phyloP scores from a whole-genome alignment of 2,329 filamentous ascomycete genomes.

The Ramularia endophylla region DNA sequence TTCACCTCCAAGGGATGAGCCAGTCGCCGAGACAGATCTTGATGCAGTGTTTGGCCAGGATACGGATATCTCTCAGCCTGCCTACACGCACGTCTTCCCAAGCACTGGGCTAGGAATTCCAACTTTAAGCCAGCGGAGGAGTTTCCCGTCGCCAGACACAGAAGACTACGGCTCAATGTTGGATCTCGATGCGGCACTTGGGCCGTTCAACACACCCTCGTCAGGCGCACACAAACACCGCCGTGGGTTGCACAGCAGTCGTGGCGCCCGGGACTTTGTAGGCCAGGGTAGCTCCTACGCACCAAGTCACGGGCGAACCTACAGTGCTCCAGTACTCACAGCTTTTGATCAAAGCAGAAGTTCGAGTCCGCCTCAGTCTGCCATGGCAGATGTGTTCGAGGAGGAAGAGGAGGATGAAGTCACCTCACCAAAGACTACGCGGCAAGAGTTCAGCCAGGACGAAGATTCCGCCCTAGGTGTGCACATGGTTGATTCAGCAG shows the following conservation, averaged over 20 bases:
- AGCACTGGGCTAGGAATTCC: slow-evolving; percentile 8
- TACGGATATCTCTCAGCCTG: slow-evolving; percentile 5
- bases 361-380: slow-evolving; percentile 43
- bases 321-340: slow-evolving; percentile 73
- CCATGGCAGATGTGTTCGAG: slow-evolving; percentile 83
- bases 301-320: slow-evolving; percentile 59
- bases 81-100: slow-evolving; percentile 5
- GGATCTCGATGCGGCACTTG: slow-evolving; percentile 87
- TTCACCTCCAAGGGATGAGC: slow-evolving; percentile 1
- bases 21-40: slow-evolving; percentile 28
- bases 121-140: slow-evolving; percentile 8
- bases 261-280: slow-evolving; percentile 61
- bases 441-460: slow-evolving; percentile 10
- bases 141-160: slow-evolving; percentile 6
- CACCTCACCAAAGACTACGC: slow-evolving; percentile 13
- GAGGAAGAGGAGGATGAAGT: slow-evolving; percentile 61
- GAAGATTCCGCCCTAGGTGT: slow-evolving; percentile 24
- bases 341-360: slow-evolving; percentile 55
- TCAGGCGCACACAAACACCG: slow-evolving; percentile 62
- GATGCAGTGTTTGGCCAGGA: slow-evolving; percentile 27
- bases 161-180: slow-evolving; percentile 74
- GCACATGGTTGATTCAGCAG: slow-evolving; percentile 26
- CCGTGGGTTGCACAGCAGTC: slow-evolving; percentile 70
- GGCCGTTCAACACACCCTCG: slow-evolving; percentile 77
- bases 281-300: slow-evolving; percentile 64